Evolutionary conservation across 75 land plant genomes (phyloP).

Genomic region (Picea sitchensis): DNA sequence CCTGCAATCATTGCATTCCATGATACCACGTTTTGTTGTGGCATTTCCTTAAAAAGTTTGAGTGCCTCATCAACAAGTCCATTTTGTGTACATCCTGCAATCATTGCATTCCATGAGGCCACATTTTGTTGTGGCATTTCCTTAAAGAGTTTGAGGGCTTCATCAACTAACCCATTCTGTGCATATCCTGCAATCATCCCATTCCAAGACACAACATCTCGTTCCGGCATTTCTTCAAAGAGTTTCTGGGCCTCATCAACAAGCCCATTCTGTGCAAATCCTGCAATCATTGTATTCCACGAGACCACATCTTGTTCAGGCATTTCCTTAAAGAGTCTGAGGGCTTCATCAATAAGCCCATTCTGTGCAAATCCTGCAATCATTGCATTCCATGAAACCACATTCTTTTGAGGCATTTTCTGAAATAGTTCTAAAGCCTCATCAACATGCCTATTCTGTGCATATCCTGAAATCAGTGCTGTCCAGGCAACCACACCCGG

Average conservation of each 20-base stretch:
- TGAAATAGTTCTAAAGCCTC: conserved; percentile 29
- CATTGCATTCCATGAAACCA: conserved; percentile 60
- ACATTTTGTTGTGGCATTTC: conserved; percentile 15
- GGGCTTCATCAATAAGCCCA: neutral
- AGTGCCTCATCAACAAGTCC: conserved; percentile 29
- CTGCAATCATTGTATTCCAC: conserved; percentile 31
- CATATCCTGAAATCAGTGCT: conserved; percentile 16
- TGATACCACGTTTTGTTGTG: neutral
- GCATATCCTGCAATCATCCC: conserved; percentile 43
- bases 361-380: conserved; percentile 51
- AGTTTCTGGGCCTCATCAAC: conserved; percentile 16
- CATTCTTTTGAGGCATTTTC: conserved; percentile 34
- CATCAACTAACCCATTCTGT: conserved; percentile 18
- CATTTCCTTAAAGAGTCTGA: conserved; percentile 16
- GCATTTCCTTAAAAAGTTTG: conserved; percentile 14
- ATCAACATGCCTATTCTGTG: conserved; percentile 9
- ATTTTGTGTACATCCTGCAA: conserved; percentile 17
- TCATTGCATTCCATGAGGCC: conserved; percentile 26
- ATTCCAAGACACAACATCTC: conserved; percentile 44
- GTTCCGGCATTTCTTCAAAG: conserved; percentile 36
- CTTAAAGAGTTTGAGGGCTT: conserved; percentile 17
- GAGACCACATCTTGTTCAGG: conserved; percentile 29
- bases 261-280: conserved; percentile 24
- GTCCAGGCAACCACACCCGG: conserved; percentile 13
- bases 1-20: conserved; percentile 8